Conservation (phyloP, 75 land plant genomes). For the Pinus tabuliformis region DNA sequence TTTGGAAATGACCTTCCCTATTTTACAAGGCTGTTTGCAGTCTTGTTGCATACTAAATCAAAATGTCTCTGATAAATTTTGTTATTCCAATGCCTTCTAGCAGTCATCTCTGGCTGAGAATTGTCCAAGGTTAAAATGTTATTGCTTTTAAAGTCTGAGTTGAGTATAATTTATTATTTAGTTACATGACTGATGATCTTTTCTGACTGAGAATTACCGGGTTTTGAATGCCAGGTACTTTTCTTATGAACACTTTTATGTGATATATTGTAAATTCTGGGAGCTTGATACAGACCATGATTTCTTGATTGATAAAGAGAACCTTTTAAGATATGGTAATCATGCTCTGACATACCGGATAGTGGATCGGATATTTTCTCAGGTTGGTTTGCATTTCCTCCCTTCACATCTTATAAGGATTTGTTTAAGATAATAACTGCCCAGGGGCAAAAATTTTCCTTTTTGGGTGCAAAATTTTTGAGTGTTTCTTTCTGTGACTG, state of each 20-base stretch:
- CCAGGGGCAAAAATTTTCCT: background rate
- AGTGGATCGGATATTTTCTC: constrained; percentile 92
- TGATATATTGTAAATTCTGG: constrained; percentile 99
- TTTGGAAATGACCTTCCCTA: too few species aligned
- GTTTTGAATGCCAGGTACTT: constrained; percentile 62
- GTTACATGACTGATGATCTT: background rate
- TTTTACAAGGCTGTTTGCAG: background rate
- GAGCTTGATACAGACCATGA: constrained; percentile 96
- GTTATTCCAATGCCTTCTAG: background rate
- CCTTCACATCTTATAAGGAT: background rate
- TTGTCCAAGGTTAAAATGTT: background rate
- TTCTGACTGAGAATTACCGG: background rate
- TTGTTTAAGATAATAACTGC: background rate
- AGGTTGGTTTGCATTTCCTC: constrained; percentile 43
- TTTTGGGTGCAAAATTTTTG: background rate
- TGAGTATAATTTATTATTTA: background rate
- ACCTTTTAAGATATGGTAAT: constrained; percentile 87
- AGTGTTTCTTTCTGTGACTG: constrained; percentile 1
- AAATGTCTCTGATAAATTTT: background rate
- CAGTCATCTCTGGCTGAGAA: background rate
- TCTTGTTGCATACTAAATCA: background rate
- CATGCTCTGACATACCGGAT: constrained; percentile 92
- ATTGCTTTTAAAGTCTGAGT: background rate
- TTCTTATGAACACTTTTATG: constrained; percentile 97
- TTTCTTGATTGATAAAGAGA: constrained; percentile 88